Conservation (phyloP, 2,329 filamentous ascomycete genomes). For the Eurotiales sp. region DNA sequence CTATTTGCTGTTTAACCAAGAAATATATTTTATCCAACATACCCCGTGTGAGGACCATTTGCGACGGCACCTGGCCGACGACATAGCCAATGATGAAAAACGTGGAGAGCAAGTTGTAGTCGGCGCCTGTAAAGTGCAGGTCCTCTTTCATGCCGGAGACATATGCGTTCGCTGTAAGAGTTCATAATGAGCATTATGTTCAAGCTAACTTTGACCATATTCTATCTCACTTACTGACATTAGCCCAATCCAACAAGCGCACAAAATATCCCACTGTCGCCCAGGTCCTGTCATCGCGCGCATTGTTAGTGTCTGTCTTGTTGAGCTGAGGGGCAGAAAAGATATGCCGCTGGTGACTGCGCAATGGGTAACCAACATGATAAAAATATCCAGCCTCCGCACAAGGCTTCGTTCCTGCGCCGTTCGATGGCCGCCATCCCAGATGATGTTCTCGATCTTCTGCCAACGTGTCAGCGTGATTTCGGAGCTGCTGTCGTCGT, state of each 20-base stretch:
- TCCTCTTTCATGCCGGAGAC: slow-evolving; percentile 16
- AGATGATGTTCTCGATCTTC: slow-evolving; percentile 14
- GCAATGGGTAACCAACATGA: slow-evolving; percentile 8
- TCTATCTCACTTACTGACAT: slow-evolving; percentile 16
- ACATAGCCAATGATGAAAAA: slow-evolving; percentile 15
- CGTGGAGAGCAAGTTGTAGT: slow-evolving; percentile 14
- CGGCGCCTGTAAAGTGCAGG: slow-evolving; percentile 13
- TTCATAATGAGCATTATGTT: background rate
- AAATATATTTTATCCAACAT: background rate
- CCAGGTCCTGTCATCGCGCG: slow-evolving; percentile 11
- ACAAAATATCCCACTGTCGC: slow-evolving; percentile 16
- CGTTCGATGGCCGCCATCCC: slow-evolving; percentile 16
- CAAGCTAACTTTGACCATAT: no score
- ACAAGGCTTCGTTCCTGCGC: slow-evolving; percentile 14
- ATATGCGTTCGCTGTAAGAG: slow-evolving; percentile 13
- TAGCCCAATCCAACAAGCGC: slow-evolving; percentile 15
- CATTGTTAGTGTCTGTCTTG: background rate
- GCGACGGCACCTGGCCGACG: slow-evolving; percentile 14
- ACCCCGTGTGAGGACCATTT: slow-evolving; percentile 12
- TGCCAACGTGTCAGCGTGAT: slow-evolving; percentile 15
- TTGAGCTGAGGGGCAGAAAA: no score
- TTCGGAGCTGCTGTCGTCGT: slow-evolving; percentile 5
- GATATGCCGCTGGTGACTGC: no score
- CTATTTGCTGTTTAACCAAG: background rate
- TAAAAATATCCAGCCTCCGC: slow-evolving; percentile 16